A percentile compares a stretch with the other conserved stretches of the same genome.
Conservation (phyloP, 1,284 basidiomycete species). For the Sporisorium sorghi region DNA sequence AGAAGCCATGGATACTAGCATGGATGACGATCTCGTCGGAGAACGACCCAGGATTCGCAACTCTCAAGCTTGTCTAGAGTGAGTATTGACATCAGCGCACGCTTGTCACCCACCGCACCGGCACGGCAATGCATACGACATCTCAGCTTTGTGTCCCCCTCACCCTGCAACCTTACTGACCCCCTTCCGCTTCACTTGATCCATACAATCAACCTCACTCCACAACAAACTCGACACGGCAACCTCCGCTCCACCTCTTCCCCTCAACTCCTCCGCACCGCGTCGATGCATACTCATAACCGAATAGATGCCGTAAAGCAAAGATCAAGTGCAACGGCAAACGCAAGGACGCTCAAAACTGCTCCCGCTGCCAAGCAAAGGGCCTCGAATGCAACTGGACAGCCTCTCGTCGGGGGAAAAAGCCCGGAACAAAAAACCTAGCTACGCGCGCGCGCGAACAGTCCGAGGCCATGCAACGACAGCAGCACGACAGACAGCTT, state of each 20-base stretch:
- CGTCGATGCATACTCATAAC: neutral
- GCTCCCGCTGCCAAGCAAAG: conserved; percentile 46
- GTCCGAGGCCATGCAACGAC: conserved; percentile 36
- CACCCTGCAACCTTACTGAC: conserved; percentile 14
- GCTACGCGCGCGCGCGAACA: conserved; percentile 49
- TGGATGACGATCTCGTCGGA: conserved; percentile 35
- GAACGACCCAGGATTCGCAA: conserved; percentile 44
- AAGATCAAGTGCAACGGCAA: conserved; percentile 57
- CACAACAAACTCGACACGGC: neutral
- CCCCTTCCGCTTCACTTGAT: neutral
- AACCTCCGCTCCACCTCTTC: neutral
- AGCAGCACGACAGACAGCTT: conserved; percentile 20
- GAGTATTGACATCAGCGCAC: conserved; percentile 13
- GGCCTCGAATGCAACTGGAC: conserved; percentile 51
- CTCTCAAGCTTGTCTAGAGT: conserved; percentile 51
- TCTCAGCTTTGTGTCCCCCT: conserved; percentile 4
- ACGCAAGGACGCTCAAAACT: conserved; percentile 49
- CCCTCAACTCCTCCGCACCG: neutral
- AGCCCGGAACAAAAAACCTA: conserved; percentile 51
- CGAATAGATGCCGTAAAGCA: conserved; percentile 43
- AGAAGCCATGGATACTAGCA: conserved; percentile 27
- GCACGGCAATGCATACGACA: conserved; percentile 42
- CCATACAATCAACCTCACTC: neutral
- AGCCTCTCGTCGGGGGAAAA: conserved; percentile 44
- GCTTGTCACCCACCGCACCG: neutral